Conservation (phyloP, 2,329 filamentous ascomycete species). For the Cylindrodendrum hubeiense region DNA sequence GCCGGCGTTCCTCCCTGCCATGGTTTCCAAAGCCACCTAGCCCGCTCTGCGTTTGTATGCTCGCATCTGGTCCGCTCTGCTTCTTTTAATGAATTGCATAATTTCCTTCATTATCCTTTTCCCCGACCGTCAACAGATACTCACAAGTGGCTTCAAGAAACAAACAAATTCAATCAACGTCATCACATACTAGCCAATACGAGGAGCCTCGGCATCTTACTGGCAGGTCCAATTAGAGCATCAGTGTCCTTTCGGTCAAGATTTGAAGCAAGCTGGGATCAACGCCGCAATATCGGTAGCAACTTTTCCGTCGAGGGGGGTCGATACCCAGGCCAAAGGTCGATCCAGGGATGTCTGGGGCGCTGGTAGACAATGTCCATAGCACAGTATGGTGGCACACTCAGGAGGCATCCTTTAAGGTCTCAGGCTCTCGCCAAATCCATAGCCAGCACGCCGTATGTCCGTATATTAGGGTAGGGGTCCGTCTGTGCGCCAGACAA, state of each 20-base stretch:
- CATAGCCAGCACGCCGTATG: not conserved
- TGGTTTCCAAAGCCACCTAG: not conserved
- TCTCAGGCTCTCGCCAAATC: constrained; percentile 1
- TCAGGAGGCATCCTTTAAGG: not conserved
- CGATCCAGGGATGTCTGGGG: not conserved
- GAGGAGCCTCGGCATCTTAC: not conserved
- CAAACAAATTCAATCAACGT: no score
- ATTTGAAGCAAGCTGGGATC: not conserved
- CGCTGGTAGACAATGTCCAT: not conserved
- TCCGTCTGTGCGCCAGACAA: constrained; percentile 29
- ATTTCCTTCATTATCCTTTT: not conserved
- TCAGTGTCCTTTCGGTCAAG: not conserved
- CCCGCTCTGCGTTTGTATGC: not conserved
- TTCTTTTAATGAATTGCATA: not conserved
- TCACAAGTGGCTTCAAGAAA: not conserved
- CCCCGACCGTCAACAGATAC: not conserved
- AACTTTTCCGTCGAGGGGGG: not conserved
- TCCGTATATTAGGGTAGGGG: constrained; percentile 10
- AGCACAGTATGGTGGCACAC: not conserved
- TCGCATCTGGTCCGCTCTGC: not conserved
- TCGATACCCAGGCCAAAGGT: not conserved
- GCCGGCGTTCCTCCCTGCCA: not conserved
- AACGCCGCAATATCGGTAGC: constrained; percentile 12
- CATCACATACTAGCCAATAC: not conserved
- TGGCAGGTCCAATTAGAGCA: not conserved